These are phyloP conservation scores for Plasmodium fragile DNA, from an alignment of 169 alveolate genomes.

Conservation along the genomic window DNA sequence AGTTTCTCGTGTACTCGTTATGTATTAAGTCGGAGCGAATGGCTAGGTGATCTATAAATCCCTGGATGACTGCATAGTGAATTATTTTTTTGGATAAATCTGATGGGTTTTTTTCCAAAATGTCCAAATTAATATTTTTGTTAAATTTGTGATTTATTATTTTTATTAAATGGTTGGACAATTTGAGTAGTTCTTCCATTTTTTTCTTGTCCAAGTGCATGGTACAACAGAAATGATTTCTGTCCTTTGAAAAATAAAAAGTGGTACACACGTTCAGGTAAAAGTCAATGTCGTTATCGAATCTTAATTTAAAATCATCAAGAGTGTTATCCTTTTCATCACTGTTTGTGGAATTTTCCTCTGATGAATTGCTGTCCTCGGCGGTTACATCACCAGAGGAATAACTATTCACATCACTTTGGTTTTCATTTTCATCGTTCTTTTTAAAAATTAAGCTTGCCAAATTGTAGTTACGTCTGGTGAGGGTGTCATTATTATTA, in stretches of 20 bases:
- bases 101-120: conserved; percentile 26
- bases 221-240: conserved; percentile 13
- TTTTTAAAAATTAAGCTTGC: conserved; percentile 33
- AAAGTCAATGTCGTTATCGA: conserved; percentile 66
- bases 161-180: conserved; percentile 58
- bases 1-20: conserved; percentile 68
- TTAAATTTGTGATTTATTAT: conserved; percentile 58
- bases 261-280: conserved; percentile 47
- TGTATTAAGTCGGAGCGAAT: conserved; percentile 67
- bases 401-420: neutral
- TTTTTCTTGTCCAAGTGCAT: conserved; percentile 68
- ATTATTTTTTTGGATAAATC: conserved; percentile 48
- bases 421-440: neutral
- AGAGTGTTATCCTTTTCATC: neutral
- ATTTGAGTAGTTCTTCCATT: conserved; percentile 62
- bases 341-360: neutral
- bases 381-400: neutral
- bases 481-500: neutral
- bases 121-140: conserved; percentile 38
- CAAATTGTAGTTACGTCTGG: neutral
- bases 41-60: conserved; percentile 73
- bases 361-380: neutral
- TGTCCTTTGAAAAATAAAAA: conserved; percentile 67
- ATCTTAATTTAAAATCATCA: conserved; percentile 39
- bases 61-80: conserved; percentile 70